phyloP scores from a whole-genome alignment of 345 rosid genomes.

The Combretum micranthum region DNA sequence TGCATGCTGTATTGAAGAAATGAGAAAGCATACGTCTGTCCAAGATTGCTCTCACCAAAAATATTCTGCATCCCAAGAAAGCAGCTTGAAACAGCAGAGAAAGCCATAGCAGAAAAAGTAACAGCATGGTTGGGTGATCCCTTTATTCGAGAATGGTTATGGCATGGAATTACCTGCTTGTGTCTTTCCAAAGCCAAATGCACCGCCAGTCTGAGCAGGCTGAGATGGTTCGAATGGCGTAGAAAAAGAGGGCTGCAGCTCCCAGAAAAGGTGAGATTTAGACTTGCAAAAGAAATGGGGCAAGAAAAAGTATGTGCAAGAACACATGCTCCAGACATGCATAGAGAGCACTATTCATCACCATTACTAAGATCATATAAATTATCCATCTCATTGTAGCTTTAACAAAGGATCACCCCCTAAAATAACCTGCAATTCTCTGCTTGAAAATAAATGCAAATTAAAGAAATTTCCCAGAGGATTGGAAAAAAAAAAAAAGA shows the following conservation, averaged over 20 bases:
- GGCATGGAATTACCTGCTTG: slow-evolving; percentile 34
- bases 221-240: slow-evolving; percentile 34
- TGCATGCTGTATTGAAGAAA: not conserved
- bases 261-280: slow-evolving; percentile 1
- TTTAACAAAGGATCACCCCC: too few species aligned
- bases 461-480: too few species aligned
- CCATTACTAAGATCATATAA: too few species aligned
- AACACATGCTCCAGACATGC: too few species aligned
- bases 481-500: too few species aligned
- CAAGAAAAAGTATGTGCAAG: not conserved
- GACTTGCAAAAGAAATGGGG: not conserved
- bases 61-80: slow-evolving; percentile 32
- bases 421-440: too few species aligned
- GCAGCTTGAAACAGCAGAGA: slow-evolving; percentile 31
- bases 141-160: too few species aligned
- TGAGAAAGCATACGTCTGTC: slow-evolving; percentile 36
- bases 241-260: slow-evolving; percentile 29
- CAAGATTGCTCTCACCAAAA: slow-evolving; percentile 36
- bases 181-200: slow-evolving; percentile 37
- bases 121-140: too few species aligned
- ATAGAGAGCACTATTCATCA: too few species aligned
- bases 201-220: slow-evolving; percentile 36
- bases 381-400: too few species aligned
- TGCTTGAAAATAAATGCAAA: too few species aligned
- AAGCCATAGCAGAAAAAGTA: not conserved